Percentiles rank a stretch among this genome's conserved stretches.
Conservation (phyloP, 257 asterid genomes). For the Echites panduratus region DNA sequence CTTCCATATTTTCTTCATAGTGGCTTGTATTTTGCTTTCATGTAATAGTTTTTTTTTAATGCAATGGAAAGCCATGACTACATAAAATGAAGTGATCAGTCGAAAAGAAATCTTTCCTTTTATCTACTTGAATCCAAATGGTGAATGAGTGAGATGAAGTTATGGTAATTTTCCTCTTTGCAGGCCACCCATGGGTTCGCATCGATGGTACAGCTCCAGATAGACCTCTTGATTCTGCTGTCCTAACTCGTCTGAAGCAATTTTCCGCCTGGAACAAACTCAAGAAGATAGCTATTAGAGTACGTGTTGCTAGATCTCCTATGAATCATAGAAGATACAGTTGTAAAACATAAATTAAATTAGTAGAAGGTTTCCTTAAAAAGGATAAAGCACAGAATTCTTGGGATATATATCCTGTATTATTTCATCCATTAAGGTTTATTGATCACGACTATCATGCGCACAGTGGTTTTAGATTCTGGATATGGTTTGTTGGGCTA, state of each 20-base stretch:
- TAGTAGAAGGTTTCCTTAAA: neutral
- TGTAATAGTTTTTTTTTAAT: neutral
- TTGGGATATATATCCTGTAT: neutral
- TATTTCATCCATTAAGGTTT: neutral
- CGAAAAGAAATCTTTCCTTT: neutral
- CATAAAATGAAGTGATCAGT: neutral
- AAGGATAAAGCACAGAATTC: neutral
- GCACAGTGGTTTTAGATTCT: neutral
- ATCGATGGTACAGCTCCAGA: conserved; percentile 37
- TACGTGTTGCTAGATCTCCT: conserved; percentile 6
- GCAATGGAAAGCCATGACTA: neutral
- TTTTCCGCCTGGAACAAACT: conserved; percentile 46
- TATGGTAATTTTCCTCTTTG: neutral
- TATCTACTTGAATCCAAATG: neutral
- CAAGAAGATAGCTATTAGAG: conserved; percentile 43
- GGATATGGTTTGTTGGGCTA: neutral
- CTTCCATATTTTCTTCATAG: too few species aligned
- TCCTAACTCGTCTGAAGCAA: conserved; percentile 39
- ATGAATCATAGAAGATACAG: neutral
- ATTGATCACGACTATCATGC: neutral
- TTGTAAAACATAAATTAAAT: too few species aligned
- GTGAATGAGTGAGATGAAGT: neutral
- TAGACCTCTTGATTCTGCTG: conserved; percentile 49
- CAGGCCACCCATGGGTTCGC: conserved; percentile 44
- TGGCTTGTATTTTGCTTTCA: neutral